phyloP scores from a whole-genome alignment of 306 rosid species.

The Bauhinia variegata region DNA sequence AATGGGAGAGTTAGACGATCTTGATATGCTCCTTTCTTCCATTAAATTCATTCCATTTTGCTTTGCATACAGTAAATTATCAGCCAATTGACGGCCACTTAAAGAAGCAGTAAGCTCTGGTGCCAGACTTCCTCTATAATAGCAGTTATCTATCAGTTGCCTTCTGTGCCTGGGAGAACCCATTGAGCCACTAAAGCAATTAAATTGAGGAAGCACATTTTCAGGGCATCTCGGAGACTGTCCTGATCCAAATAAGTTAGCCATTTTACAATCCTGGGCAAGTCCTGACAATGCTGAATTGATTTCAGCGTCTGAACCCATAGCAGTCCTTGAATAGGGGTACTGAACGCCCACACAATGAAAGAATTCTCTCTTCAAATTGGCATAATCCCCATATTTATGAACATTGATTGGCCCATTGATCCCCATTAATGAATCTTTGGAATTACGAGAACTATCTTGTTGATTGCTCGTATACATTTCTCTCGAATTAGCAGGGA shows the following conservation, averaged over 20 bases:
- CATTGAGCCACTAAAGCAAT: constrained; percentile 38
- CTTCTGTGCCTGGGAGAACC: constrained; percentile 35
- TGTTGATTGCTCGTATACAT: constrained; percentile 43
- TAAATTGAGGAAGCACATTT: constrained; percentile 27
- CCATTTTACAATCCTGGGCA: constrained; percentile 23
- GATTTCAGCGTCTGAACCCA: constrained; percentile 27
- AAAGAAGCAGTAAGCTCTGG: constrained; percentile 34
- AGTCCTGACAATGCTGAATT: constrained; percentile 38
- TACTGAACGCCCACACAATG: constrained; percentile 36
- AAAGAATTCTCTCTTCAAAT: constrained; percentile 32
- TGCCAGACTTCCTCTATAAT: constrained; percentile 32
- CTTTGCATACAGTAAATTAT: constrained; percentile 24
- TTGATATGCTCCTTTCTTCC: constrained; percentile 37
- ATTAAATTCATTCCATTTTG: constrained; percentile 36
- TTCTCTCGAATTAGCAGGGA: no score
- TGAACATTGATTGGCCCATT: constrained; percentile 22
- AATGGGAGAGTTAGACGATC: constrained; percentile 27
- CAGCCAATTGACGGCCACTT: constrained; percentile 37
- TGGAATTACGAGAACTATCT: constrained; percentile 32
- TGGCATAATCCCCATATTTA: constrained; percentile 17
- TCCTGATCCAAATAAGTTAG: constrained; percentile 36
- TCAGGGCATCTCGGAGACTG: constrained; percentile 14
- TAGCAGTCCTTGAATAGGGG: constrained; percentile 27
- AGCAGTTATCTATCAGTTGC: constrained; percentile 34
- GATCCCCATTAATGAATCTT: constrained; percentile 20